Evolutionary conservation across 1,284 basidiomycete genomes (phyloP).

Genomic region (Anthracocystis setariae): DNA sequence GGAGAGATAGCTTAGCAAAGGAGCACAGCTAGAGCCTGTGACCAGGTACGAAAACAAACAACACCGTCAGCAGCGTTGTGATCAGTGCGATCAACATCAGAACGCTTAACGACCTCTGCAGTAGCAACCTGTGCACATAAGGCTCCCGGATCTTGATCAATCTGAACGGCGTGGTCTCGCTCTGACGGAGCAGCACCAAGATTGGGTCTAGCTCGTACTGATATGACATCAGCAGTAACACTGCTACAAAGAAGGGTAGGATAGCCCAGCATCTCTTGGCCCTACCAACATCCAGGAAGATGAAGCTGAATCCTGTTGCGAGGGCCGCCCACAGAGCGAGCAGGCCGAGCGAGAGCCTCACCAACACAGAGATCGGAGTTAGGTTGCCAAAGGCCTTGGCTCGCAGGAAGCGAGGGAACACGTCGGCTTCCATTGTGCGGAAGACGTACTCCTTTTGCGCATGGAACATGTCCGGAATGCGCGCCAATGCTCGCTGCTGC

Average conservation of each 20-base stretch:
- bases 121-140: conserved; percentile 87
- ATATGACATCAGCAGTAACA: conserved; percentile 88
- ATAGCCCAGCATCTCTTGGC: conserved; percentile 94
- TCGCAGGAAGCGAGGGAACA: conserved; percentile 89
- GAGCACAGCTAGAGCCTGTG: conserved; percentile 74
- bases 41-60: conserved; percentile 92
- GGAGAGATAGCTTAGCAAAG: neutral
- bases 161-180: conserved; percentile 79
- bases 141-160: conserved; percentile 87
- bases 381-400: conserved; percentile 97
- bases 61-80: conserved; percentile 79
- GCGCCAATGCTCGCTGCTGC: conserved; percentile 81
- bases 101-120: conserved; percentile 88
- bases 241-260: conserved; percentile 89
- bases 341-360: conserved; percentile 78
- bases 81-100: conserved; percentile 74
- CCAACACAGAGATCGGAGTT: conserved; percentile 86
- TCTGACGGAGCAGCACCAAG: conserved; percentile 69
- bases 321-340: conserved; percentile 91
- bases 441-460: conserved; percentile 95
- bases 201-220: conserved; percentile 96
- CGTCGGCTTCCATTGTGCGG: conserved; percentile 94
- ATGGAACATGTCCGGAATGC: conserved; percentile 96
- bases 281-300: conserved; percentile 92
- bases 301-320: conserved; percentile 85